Base-by-base conservation (phyloP, 1,139 yeast species). In the Nakaseomyces nivariensis region DNA sequence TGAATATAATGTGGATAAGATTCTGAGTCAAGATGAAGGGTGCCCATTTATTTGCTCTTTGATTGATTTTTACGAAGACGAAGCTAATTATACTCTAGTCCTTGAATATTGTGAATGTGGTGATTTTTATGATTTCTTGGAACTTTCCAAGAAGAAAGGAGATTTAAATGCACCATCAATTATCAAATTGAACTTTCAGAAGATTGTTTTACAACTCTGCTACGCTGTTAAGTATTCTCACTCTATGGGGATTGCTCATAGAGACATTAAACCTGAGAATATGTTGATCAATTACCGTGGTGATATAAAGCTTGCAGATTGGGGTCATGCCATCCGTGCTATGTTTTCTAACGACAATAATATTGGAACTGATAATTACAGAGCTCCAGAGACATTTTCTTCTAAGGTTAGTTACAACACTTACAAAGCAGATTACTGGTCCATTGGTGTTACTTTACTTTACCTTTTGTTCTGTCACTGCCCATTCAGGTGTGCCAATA, bases 201-300 rank as follows among this genome's bases (percentile, higher is more conserved):
- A 82, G 57, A 81, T 87, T 33, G 81, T 86, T 64, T 71, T 71
- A 58, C 96, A 88, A 67, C 71, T 89, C 45, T 73, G 83, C 42
- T 79, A 76, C 55, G 95, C 94, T 1, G 73, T 88, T 47, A 76
- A 77, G 49, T 85, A 72, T 65, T 82, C 94, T 55, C 96, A 88
- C 64, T 69, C 77, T 8, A 70, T 73, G 49, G 83, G 84, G 7
- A 85, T 88, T 36, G 87, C 80, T 60, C 96, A 87, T 67, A 76
- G 96, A 48, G 96, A 87, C 64, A 80, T 87, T 59, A 87, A 87
- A 66, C 95, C 96, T 1, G 96, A 87, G 66, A 87, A 87, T 66
- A 80, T 87, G 46, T 72, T 87, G 53, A 77, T 87, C 54, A 75
- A 81, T 49, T 54, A 56, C 9, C 81, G 81, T 49, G 90, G 86